Conservation (phyloP, 768 basidiomycete species). For the Kwoniella dendrophila region DNA sequence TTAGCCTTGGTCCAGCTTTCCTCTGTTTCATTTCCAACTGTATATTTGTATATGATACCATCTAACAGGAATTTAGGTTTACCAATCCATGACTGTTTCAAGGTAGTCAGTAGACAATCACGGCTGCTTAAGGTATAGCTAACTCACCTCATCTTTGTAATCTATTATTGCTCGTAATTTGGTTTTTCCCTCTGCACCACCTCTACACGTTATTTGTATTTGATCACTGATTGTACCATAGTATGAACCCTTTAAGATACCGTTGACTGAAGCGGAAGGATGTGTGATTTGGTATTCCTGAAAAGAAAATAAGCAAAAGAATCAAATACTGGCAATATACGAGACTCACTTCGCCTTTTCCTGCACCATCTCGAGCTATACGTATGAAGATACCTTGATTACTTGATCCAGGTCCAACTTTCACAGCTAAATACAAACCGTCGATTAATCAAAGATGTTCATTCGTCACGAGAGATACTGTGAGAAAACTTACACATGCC, state of each 20-base stretch:
- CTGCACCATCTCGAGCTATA: constrained; percentile 70
- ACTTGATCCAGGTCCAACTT: constrained; percentile 67
- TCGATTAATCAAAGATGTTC: not conserved
- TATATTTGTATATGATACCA: constrained; percentile 84
- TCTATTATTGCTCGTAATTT: constrained; percentile 81
- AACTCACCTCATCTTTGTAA: constrained; percentile 92
- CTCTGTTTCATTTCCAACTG: constrained; percentile 62
- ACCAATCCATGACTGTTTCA: constrained; percentile 79
- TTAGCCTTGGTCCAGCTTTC: constrained; percentile 64
- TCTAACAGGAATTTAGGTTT: constrained; percentile 80
- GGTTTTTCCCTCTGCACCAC: constrained; percentile 62
- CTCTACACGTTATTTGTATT: constrained; percentile 69
- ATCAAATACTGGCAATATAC: not conserved
- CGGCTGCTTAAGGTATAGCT: too few relatives aligned
- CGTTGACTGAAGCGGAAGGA: constrained; percentile 86
- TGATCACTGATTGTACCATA: constrained; percentile 68
- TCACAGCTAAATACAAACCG: constrained; percentile 36
- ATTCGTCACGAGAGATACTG: not conserved
- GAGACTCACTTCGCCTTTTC: constrained; percentile 66
- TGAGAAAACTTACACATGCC: constrained; percentile 65
- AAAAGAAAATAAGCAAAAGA: not conserved
- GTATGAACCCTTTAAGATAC: constrained; percentile 84
- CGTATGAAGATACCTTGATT: constrained; percentile 88
- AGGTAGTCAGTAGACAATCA: not conserved
- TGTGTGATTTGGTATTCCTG: constrained; percentile 79